Evolutionary conservation across 495 filamentous ascomycete species (phyloP).

Genomic region (Trichoderma virens): DNA sequence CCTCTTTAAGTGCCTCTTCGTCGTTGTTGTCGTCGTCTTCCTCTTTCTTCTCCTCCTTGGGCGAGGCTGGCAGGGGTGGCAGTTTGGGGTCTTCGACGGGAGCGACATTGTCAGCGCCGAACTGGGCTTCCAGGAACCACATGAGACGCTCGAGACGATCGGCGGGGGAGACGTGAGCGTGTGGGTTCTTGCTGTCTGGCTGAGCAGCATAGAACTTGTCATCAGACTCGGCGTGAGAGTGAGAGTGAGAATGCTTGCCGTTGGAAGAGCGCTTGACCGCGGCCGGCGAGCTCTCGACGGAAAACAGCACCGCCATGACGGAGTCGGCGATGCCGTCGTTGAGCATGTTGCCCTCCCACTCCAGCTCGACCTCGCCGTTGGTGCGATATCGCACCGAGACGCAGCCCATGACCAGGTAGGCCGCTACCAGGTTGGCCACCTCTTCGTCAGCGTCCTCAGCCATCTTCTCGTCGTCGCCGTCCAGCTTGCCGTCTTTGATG

Average conservation of each 20-base stretch:
- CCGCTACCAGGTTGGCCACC: constrained; percentile 41
- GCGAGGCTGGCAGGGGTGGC: constrained; percentile 18
- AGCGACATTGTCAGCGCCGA: constrained; percentile 65
- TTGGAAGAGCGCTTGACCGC: constrained; percentile 69
- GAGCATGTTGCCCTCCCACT: constrained; percentile 97
- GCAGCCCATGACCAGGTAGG: constrained; percentile 85
- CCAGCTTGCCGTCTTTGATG: constrained; percentile 31
- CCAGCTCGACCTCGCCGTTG: constrained; percentile 74
- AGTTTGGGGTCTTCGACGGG: constrained; percentile 66
- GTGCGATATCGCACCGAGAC: constrained; percentile 63
- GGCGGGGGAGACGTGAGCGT: constrained; percentile 58
- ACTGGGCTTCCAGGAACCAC: constrained; percentile 96
- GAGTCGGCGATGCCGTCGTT: constrained; percentile 97
- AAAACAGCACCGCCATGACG: constrained; percentile 82
- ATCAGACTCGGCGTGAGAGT: constrained; percentile 22
- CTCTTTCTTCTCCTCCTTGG: constrained; percentile 9
- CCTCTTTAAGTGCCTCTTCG: constrained; percentile 16
- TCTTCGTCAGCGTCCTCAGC: constrained; percentile 50
- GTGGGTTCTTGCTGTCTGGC: constrained; percentile 47
- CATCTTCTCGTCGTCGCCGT: constrained; percentile 39
- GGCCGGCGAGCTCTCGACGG: constrained; percentile 85
- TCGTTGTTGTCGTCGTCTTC: constrained; percentile 11
- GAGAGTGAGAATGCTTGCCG: constrained; percentile 50
- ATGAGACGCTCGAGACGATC: constrained; percentile 76
- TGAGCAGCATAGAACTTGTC: not conserved